Conservation (phyloP, 257 asterid genomes). For the Rubia yunnanensis region DNA sequence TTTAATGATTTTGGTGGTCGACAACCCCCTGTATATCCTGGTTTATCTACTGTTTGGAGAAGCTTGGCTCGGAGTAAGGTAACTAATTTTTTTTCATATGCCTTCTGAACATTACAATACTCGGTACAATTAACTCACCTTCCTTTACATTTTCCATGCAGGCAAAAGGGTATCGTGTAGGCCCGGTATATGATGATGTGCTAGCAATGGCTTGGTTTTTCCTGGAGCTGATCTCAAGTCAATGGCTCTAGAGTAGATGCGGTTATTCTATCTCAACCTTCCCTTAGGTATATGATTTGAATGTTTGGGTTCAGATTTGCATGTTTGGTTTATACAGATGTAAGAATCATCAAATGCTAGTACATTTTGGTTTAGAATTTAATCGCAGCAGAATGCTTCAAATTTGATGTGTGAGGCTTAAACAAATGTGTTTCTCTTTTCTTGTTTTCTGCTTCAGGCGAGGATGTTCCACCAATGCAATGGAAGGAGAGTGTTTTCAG, state of each 20-base stretch:
- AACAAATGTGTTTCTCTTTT: background rate
- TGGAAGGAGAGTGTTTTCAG: slow-evolving; percentile 94
- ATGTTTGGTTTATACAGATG: background rate
- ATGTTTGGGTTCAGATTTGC: background rate
- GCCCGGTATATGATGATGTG: slow-evolving; percentile 98
- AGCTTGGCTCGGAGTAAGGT: slow-evolving; percentile 99
- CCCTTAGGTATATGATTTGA: slow-evolving; percentile 57
- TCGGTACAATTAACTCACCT: slow-evolving; percentile 1
- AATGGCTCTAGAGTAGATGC: slow-evolving; percentile 94
- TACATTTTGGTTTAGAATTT: background rate
- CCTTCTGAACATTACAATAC: background rate
- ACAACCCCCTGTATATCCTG: slow-evolving; percentile 97
- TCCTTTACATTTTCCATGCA: slow-evolving; percentile 22
- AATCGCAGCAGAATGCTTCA: background rate
- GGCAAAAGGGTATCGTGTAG: slow-evolving; percentile 99
- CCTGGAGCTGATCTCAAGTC: slow-evolving; percentile 94
- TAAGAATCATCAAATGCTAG: background rate
- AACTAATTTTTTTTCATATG: slow-evolving; percentile 9
- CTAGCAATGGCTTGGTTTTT: slow-evolving; percentile 99
- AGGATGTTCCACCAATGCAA: slow-evolving; percentile 98
- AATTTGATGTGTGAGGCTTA: background rate
- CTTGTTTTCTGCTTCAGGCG: slow-evolving; percentile 40
- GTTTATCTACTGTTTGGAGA: slow-evolving; percentile 98
- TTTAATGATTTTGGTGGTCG: slow-evolving; percentile 99
- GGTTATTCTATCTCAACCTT: slow-evolving; percentile 74